Evolutionary conservation across 768 basidiomycete species (phyloP).

Genomic region (Psilocybe cubensis): DNA sequence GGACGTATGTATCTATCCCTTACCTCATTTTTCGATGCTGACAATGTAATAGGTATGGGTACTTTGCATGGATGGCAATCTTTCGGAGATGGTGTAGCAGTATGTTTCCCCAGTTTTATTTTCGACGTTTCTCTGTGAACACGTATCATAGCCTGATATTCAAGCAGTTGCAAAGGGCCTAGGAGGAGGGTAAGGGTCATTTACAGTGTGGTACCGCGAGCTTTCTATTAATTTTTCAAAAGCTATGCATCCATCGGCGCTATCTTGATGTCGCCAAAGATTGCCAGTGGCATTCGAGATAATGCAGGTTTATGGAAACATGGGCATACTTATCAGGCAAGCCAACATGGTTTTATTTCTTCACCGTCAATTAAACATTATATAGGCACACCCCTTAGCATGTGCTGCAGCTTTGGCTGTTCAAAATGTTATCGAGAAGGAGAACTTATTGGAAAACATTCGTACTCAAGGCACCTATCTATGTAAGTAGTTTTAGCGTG

Average conservation of each 20-base stretch:
- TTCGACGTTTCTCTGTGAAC: background rate
- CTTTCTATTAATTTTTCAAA: background rate
- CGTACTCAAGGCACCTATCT: conserved; percentile 64
- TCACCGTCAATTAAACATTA: background rate
- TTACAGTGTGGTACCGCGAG: no score
- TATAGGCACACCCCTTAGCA: conserved; percentile 74
- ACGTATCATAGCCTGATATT: conserved; percentile 64
- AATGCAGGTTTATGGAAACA: conserved; percentile 80
- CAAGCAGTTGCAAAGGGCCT: conserved; percentile 91
- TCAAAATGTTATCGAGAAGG: conserved; percentile 68
- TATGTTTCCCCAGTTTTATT: conserved; percentile 23
- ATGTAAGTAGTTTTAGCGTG: conserved; percentile 27
- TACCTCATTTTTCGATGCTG: background rate
- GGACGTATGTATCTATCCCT: conserved; percentile 58
- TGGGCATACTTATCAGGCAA: conserved; percentile 84
- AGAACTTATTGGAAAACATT: conserved; percentile 72
- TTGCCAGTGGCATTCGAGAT: conserved; percentile 70
- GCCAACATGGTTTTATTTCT: background rate
- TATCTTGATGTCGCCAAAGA: conserved; percentile 70
- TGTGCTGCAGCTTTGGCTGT: conserved; percentile 85
- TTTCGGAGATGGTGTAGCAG: conserved; percentile 71
- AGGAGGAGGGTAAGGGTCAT: conserved; percentile 86
- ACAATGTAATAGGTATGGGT: conserved; percentile 69
- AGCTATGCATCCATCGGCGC: conserved; percentile 87
- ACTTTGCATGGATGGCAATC: conserved; percentile 87